Evolutionary conservation across 148 eudicot species (phyloP), one percentile per base, ranked within the genome.

Genomic region (Hydrangea macrophylla): DNA sequence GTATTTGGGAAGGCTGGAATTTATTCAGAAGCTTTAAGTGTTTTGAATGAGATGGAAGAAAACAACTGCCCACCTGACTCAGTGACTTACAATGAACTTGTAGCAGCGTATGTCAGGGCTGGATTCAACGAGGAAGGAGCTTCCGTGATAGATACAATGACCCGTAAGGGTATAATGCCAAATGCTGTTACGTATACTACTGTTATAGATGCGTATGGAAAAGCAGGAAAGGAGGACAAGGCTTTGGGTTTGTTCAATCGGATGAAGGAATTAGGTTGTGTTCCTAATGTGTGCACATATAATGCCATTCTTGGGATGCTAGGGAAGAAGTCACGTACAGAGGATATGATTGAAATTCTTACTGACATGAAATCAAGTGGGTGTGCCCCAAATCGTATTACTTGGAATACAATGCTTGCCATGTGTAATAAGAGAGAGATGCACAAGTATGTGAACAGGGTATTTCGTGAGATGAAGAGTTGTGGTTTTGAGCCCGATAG

Each of bases 401-500:
- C 98, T 1, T 92, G 98, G 98, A 92, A 92, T 77, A 92, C 96
- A 0, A 83, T 90, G 83, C 90, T 92, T 69, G 84, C 92, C 5
- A 72, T 85, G 86, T 90, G 94, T 81, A 92, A 92, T 31, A 74
- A 75, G 22, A 80, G 50, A 39, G 98, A 94, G 9, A 81, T 86
- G 92, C 88, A 84, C 62, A 83, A 73, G 69, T 75, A 90, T 64
- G 88, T 90, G 76, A 88, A 74, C 75, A 86, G 68, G 62, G 84
- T 92, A 26, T 83, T 92, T 40, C 86, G 75, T 60, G 96, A 90
- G 88, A 92, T 92, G 98, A 90, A 86, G 79, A 88, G 78, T 37
- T 83, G 90, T 77, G 98, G 96, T 35, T 84, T 92, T 73, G 87
- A 92, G 69, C 98, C 98, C 23, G 83, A 82, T 66, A 79, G 98